phyloP scores from a whole-genome alignment of 371 early-diverging fungal genomes.

The Basidiobolus meristosporus region DNA sequence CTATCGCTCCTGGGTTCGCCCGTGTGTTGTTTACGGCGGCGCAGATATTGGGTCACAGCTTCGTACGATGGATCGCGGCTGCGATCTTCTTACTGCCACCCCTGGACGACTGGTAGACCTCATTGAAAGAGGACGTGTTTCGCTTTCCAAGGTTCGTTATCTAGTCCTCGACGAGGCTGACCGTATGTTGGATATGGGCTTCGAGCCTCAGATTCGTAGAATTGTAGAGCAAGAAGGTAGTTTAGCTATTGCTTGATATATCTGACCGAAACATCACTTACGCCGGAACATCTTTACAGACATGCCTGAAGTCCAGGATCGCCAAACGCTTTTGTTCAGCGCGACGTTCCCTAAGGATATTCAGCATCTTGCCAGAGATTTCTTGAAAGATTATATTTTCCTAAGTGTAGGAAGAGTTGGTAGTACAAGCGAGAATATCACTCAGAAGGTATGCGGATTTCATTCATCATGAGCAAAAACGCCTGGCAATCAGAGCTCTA shows the following conservation, averaged over 20 bases:
- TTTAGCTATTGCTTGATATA: background rate
- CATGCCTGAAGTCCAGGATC: constrained; percentile 65
- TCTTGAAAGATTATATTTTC: constrained; percentile 83
- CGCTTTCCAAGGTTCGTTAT: constrained; percentile 57
- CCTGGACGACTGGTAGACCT: constrained; percentile 96
- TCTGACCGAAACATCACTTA: background rate
- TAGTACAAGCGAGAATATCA: constrained; percentile 91
- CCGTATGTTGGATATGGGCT: constrained; percentile 98
- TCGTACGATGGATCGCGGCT: constrained; percentile 73
- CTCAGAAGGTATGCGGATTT: constrained; percentile 30
- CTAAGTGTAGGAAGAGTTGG: constrained; percentile 90
- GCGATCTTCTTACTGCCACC: constrained; percentile 93
- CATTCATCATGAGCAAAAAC: too few relatives aligned
- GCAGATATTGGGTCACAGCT: constrained; percentile 85
- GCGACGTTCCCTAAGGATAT: constrained; percentile 96
- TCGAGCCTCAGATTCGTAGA: constrained; percentile 95
- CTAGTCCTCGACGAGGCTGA: constrained; percentile 99
- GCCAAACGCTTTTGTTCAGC: constrained; percentile 94
- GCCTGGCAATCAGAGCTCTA: too few relatives aligned
- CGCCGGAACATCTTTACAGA: too few relatives aligned
- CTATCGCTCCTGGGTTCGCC: constrained; percentile 75
- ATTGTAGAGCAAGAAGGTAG: constrained; percentile 73
- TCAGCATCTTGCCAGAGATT: constrained; percentile 85
- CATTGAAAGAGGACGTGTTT: constrained; percentile 77
- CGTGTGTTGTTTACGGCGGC: constrained; percentile 95